Percentiles rank a stretch among this genome's conserved stretches.
These are phyloP conservation scores for Geotrichum histeridarum DNA, from an alignment of 1,139 yeast species.

Conservation along the genomic window DNA sequence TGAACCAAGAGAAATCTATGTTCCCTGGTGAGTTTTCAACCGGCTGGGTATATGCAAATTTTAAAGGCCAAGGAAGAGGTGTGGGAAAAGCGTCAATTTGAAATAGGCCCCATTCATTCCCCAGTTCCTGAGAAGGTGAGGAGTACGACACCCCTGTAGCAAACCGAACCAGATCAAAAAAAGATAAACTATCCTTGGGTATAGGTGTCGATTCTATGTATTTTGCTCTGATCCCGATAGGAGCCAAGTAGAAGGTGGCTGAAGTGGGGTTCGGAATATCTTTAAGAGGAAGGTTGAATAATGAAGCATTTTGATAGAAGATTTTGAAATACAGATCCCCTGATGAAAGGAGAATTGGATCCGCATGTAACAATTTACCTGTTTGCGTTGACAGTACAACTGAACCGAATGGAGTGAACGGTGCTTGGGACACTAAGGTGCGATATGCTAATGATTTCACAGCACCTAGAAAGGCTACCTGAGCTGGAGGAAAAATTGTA, in stretches of 20 bases:
- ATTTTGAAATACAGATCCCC: slow-evolving; percentile 34
- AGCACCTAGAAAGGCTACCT: slow-evolving; percentile 57
- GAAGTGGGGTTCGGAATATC: slow-evolving; percentile 26
- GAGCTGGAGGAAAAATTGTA: slow-evolving; percentile 42
- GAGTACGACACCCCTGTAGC: slow-evolving; percentile 5
- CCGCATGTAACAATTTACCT: slow-evolving; percentile 27
- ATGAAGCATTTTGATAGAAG: slow-evolving; percentile 24
- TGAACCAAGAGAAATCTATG: slow-evolving; percentile 24
- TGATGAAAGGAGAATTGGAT: slow-evolving; percentile 36
- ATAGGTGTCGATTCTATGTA: slow-evolving; percentile 47
- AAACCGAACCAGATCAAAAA: slow-evolving; percentile 41
- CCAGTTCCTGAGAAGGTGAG: slow-evolving; percentile 28
- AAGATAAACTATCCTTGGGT: slow-evolving; percentile 49
- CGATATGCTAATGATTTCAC: slow-evolving; percentile 50
- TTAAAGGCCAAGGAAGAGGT: slow-evolving; percentile 16
- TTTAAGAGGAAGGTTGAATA: slow-evolving; percentile 14
- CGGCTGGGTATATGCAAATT: slow-evolving; percentile 20
- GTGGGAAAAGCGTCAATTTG: slow-evolving; percentile 39
- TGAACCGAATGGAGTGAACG: slow-evolving; percentile 43
- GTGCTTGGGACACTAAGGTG: slow-evolving; percentile 47
- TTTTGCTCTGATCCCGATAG: slow-evolving; percentile 70
- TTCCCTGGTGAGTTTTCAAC: slow-evolving; percentile 23
- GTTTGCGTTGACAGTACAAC: slow-evolving; percentile 22
- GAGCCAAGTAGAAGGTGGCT: slow-evolving; percentile 60
- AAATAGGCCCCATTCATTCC: slow-evolving; percentile 60